A percentile compares a stretch with the other conserved stretches of the same genome.
Evolutionary conservation across 2,329 filamentous ascomycete species (phyloP).

Genomic region (Neofusicoccum ribis): DNA sequence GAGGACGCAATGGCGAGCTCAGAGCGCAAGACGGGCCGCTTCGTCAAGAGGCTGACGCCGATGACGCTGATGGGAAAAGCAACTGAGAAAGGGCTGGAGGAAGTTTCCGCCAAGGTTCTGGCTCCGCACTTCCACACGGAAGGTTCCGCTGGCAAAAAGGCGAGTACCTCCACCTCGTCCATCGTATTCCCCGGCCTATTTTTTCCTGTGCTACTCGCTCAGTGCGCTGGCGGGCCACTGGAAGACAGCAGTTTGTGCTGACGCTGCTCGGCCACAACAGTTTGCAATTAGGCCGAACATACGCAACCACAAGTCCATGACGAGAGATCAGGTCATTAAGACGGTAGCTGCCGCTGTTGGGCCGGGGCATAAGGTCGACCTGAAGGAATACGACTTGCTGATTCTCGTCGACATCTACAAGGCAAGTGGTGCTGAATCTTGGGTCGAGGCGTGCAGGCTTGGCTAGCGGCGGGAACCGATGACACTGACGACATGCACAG

Average conservation of each 20-base stretch:
- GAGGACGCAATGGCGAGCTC: constrained; percentile 54
- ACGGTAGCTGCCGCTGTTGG: constrained; percentile 67
- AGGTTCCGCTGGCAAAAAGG: constrained; percentile 53
- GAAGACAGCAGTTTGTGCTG: constrained; percentile 6
- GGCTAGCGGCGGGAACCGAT: constrained; percentile 21
- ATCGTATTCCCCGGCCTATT: neutral
- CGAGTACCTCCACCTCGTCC: constrained; percentile 33
- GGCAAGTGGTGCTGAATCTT: constrained; percentile 50
- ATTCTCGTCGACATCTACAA: constrained; percentile 80
- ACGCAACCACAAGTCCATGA: constrained; percentile 70
- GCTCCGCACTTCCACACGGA: constrained; percentile 61
- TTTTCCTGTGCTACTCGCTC: neutral
- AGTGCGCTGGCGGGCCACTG: neutral
- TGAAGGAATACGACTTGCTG: constrained; percentile 75
- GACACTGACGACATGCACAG: constrained; percentile 43
- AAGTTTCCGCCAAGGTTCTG: constrained; percentile 64
- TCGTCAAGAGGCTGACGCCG: constrained; percentile 61
- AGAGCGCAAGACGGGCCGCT: constrained; percentile 56
- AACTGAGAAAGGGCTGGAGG: constrained; percentile 66
- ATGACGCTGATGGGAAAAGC: constrained; percentile 64
- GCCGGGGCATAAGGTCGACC: constrained; percentile 70
- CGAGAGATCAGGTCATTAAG: constrained; percentile 69
- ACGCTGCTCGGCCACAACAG: constrained; percentile 44
- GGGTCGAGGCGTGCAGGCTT: neutral
- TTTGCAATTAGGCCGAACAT: constrained; percentile 83